Base-by-base conservation (phyloP, 768 basidiomycete genomes). In the Lenzites betulinus region DNA sequence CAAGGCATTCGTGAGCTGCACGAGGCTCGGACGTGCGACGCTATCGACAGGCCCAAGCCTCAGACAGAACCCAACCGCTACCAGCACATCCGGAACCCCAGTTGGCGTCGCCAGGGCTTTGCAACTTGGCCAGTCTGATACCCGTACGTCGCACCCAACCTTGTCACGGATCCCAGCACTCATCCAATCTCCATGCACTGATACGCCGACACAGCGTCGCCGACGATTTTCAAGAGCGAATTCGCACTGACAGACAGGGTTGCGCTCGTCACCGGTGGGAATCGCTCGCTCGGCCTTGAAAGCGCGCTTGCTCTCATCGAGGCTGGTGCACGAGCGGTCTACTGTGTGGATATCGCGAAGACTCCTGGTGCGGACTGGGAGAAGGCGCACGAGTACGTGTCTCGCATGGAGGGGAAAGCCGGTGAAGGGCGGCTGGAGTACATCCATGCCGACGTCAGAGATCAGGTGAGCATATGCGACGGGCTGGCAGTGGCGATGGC, bases 301-400 rank as follows among this genome's bases (percentile, higher is more conserved):
- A 86, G 88, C 84, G 88, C 89, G 25, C 74, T 92, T 49, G 83
- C 85, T 1, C 74, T 92, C 30, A 82, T 81, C 35, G 91, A 92
- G 74, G 86, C 83, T 9, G 90, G 90, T n/a, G 87, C 86, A 4
- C 66, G 69, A 25, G 84, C 78, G 0, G 78, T 90, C 7, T 89
- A 90, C 69, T 89, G 87, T 66, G 71, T 89, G 9, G 89, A 90
- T 69, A 74, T 90, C 3, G 80, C 85, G 0, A 54, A 69, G 35
- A 69, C 70, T 25, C 83, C 89, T 0, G 83, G 83, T 0, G 78
- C 77, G 0, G 86, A 87, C 64, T 90, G 85, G 79, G 59, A 67
- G 36, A 76, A 75, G 60, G 83, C 84, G 15, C 74, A 71, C 11
- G 80, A 79, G 22, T 89, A 82, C 64, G 57, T 58, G 2, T 58